Percentiles rank a stretch among this genome's conserved stretches.
Conservation (phyloP, 345 rosid genomes). For the Brassica rapa region DNA sequence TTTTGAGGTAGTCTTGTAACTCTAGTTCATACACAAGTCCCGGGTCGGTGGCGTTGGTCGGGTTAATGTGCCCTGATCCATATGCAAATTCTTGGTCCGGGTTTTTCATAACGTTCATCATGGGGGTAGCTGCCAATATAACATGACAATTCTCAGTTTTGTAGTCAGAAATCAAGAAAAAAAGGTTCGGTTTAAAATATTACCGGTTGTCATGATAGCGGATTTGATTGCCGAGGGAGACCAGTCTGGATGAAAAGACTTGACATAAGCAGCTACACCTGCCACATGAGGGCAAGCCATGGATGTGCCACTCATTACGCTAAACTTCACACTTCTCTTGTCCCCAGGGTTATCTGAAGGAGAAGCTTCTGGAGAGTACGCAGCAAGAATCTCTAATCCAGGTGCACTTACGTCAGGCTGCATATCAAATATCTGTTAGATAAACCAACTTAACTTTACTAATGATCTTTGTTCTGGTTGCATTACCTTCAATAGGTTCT, state of each 20-base stretch:
- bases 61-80: constrained; percentile 37
- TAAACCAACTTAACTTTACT: neutral
- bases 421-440: neutral
- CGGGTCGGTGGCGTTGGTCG: constrained; percentile 32
- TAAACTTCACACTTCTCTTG: constrained; percentile 32
- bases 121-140: constrained; percentile 23
- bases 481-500: constrained; percentile 42
- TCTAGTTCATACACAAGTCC: constrained; percentile 37
- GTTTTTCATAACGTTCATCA: constrained; percentile 29
- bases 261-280: constrained; percentile 46
- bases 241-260: constrained; percentile 49
- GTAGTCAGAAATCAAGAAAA: neutral
- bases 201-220: constrained; percentile 49
- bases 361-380: constrained; percentile 35
- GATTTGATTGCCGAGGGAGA: constrained; percentile 50
- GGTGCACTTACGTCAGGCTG: constrained; percentile 54
- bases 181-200: neutral
- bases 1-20: constrained; percentile 30
- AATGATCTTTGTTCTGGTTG: neutral
- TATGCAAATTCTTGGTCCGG: constrained; percentile 34
- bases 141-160: neutral
- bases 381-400: constrained; percentile 47
- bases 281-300: constrained; percentile 55
- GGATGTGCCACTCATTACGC: constrained; percentile 45
- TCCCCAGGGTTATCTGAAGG: constrained; percentile 8